phyloP scores from a whole-genome alignment of 2,329 filamentous ascomycete species.

The Endoconidiophora laricicola region DNA sequence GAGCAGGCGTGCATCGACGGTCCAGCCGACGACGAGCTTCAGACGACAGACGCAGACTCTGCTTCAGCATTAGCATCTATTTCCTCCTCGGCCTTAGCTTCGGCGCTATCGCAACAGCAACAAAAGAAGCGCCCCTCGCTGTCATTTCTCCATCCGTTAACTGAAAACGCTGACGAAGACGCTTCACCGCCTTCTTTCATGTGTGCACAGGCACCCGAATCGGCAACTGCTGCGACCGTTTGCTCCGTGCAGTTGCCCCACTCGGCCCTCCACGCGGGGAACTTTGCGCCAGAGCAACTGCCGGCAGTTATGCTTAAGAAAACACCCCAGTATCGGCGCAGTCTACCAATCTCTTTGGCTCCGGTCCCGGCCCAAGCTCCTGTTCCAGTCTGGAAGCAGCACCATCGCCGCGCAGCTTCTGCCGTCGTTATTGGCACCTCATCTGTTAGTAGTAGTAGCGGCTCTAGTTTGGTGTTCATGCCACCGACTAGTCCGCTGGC shows the following conservation, averaged over 20 bases:
- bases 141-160: neutral
- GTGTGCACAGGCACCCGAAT: neutral
- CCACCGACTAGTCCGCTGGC: constrained; percentile 85
- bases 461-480: constrained; percentile 40
- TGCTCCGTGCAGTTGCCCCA: constrained; percentile 62
- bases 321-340: too few relatives aligned
- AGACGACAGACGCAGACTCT: too few relatives aligned
- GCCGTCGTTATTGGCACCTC: constrained; percentile 7
- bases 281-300: constrained; percentile 37
- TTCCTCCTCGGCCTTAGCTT: too few relatives aligned
- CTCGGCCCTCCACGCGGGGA: constrained; percentile 54
- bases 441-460: neutral
- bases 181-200: neutral
- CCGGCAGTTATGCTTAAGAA: too few relatives aligned
- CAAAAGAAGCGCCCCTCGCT: neutral
- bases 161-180: neutral
- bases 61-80: neutral
- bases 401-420: neutral
- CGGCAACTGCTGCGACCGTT: neutral
- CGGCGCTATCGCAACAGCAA: neutral
- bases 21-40: too few relatives aligned
- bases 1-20: too few relatives aligned
- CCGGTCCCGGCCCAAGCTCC: too few relatives aligned
- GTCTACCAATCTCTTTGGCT: too few relatives aligned
- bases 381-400: too few relatives aligned